These are phyloP conservation scores for Naganishia vaughanmartiniae DNA, from an alignment of 768 basidiomycete genomes.

Conservation along the genomic window DNA sequence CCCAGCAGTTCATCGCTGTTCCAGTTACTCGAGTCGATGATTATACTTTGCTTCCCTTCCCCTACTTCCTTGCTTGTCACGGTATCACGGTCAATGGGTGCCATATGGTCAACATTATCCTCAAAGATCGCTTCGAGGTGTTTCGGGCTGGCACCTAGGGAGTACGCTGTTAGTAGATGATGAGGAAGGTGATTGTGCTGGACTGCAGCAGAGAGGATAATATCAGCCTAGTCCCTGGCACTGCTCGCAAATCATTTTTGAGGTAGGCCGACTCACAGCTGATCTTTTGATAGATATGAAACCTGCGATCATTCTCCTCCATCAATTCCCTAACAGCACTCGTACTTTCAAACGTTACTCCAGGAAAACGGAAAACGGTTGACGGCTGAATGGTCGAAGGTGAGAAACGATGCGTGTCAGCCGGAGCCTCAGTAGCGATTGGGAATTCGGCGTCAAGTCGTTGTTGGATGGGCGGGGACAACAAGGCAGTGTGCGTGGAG, in stretches of 20 bases:
- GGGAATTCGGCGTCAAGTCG: not conserved
- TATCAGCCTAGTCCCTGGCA: not conserved
- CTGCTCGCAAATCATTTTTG: not conserved
- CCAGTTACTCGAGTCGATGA: constrained; percentile 38
- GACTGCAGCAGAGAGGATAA: constrained; percentile 16
- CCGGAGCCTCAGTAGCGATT: not conserved
- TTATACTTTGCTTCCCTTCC: constrained; percentile 29
- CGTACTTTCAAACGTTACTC: constrained; percentile 36
- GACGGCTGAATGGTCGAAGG: constrained; percentile 36
- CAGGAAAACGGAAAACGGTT: constrained; percentile 37
- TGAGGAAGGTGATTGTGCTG: constrained; percentile 44
- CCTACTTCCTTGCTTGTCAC: constrained; percentile 19
- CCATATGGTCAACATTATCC: constrained; percentile 31
- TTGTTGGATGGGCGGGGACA: not conserved
- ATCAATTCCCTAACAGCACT: constrained; percentile 31
- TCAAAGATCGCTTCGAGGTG: constrained; percentile 36
- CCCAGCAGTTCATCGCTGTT: constrained; percentile 36
- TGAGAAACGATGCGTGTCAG: constrained; percentile 30
- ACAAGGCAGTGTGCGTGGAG: not conserved
- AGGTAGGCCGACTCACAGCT: constrained; percentile 34
- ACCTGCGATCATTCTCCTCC: constrained; percentile 40
- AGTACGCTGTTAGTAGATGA: constrained; percentile 40
- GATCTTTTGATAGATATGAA: constrained; percentile 37
- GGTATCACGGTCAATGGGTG: constrained; percentile 32
- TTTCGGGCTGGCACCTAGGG: constrained; percentile 38